Base-by-base conservation (phyloP, 345 rosid species). In the Rhodamnia argentea region DNA sequence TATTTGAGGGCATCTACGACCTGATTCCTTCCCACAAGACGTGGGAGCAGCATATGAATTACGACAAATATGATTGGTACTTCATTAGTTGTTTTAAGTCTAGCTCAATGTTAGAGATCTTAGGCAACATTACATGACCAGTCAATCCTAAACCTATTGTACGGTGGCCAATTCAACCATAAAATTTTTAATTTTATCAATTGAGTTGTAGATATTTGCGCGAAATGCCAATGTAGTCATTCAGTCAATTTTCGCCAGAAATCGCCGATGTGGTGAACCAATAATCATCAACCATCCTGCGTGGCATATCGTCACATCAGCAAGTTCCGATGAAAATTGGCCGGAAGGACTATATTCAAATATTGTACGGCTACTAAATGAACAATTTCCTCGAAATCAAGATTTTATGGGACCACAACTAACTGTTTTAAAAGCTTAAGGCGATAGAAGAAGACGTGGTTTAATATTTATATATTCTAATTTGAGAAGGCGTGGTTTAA, bases 261-360 rank as follows among this genome's bases (percentile, higher is more conserved):
- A 70, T 70, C 0, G 6, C 0, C 4, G 0, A 9, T 3, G 20
- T 70, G 24, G 1, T 0, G 5, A 0, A 32, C 7, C 10, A 9
- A 3, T 37, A 1, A 18, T 37, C 6, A 0, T 5, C 7, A 0
- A 13, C 13, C 0, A 0, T 18, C 14, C 0, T 18, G 1, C 3
- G 7, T 37, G 14, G 22, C 58, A 37, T 2, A 6, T 3, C 20
- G 2, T 3, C 55, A 53, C 20, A 5, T 16, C 7, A 5, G 22
- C 6, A 18, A 52, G 5, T 32, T 64, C 7, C 0, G 37, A 6
- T 2, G 44, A 16, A 64, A 64, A 32, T 64, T 12, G 1, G 1
- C 3, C 5, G 0, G 20, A 37, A 23, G 0, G 6, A 32, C 7
- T 37, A 18, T 22, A 37, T 37, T 37, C 5, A 10, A 64, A 64